phyloP scores from a whole-genome alignment of 2,329 filamentous ascomycete genomes.

The Hypomyces perniciosus region DNA sequence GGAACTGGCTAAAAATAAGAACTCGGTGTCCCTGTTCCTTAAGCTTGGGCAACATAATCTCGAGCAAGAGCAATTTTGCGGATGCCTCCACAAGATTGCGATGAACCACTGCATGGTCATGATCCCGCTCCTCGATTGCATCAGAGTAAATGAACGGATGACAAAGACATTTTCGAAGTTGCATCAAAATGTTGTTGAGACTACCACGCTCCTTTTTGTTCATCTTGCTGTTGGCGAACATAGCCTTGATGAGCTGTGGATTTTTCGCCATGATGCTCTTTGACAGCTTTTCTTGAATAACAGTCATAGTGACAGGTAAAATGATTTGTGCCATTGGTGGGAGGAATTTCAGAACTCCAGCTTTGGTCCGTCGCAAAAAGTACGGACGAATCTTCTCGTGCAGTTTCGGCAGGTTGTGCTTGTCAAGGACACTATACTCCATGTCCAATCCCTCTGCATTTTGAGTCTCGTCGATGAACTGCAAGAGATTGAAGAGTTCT shows the following conservation, averaged over 20 bases:
- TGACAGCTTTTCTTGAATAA: constrained; percentile 89
- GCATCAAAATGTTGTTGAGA: constrained; percentile 91
- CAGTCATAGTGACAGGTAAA: constrained; percentile 88
- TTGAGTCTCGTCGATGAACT: constrained; percentile 72
- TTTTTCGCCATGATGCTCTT: constrained; percentile 91
- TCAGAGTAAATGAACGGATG: constrained; percentile 94
- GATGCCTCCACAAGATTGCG: constrained; percentile 87
- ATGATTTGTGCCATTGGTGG: constrained; percentile 95
- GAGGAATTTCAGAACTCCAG: constrained; percentile 82
- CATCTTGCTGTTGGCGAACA: constrained; percentile 66
- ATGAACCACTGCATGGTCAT: constrained; percentile 57
- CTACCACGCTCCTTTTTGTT: constrained; percentile 69
- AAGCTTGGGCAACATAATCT: constrained; percentile 81
- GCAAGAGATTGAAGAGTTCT: constrained; percentile 92
- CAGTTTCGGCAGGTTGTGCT: constrained; percentile 72
- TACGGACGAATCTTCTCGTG: constrained; percentile 76
- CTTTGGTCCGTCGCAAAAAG: constrained; percentile 73
- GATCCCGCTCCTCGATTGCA: constrained; percentile 77
- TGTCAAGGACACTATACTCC: constrained; percentile 70
- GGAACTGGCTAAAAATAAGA: constrained; percentile 91
- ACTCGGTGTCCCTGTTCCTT: constrained; percentile 82
- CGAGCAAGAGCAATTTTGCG: constrained; percentile 77
- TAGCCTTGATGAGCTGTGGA: constrained; percentile 77
- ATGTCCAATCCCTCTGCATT: constrained; percentile 70
- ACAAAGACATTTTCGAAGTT: constrained; percentile 88